Conservation (phyloP, 805 yeast species). For the Nakazawaea sp. region DNA sequence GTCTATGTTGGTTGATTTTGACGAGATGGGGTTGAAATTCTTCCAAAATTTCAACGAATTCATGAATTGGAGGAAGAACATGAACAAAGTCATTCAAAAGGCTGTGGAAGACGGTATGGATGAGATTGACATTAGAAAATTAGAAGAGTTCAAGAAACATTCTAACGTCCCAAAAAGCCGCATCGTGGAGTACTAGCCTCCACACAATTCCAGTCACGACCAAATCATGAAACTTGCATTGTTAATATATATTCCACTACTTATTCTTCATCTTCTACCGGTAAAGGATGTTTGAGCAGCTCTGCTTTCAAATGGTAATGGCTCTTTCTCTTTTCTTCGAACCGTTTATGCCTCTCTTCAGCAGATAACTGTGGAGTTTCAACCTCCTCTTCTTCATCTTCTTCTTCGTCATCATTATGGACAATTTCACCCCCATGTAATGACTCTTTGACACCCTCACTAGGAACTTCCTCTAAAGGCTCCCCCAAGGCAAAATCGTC, state of each 20-base stretch:
- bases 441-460: slow-evolving; percentile 20
- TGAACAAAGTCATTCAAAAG: slow-evolving; percentile 8
- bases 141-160: slow-evolving; percentile 13
- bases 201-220: no score
- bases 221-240: no score
- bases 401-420: slow-evolving; percentile 18
- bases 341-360: slow-evolving; percentile 57
- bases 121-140: slow-evolving; percentile 13
- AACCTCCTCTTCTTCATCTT: slow-evolving; percentile 31
- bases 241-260: no score
- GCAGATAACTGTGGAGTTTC: slow-evolving; percentile 33
- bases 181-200: slow-evolving; percentile 7
- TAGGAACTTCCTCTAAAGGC: slow-evolving; percentile 31
- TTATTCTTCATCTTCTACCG: slow-evolving; percentile 24
- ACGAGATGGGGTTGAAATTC: slow-evolving; percentile 17
- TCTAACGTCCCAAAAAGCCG: slow-evolving; percentile 10
- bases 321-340: slow-evolving; percentile 72
- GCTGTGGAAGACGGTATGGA: slow-evolving; percentile 11
- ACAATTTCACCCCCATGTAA: slow-evolving; percentile 35
- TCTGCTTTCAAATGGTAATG: slow-evolving; percentile 64
- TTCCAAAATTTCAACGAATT: slow-evolving; percentile 19
- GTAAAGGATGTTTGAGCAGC: slow-evolving; percentile 37
- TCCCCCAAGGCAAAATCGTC: slow-evolving; percentile 53
- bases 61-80: slow-evolving; percentile 17
- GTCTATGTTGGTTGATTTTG: slow-evolving; percentile 9